Evolutionary conservation across 1,139 yeast genomes (phyloP), one percentile per base, ranked within the genome.

Genomic region (Candida tropicalis): DNA sequence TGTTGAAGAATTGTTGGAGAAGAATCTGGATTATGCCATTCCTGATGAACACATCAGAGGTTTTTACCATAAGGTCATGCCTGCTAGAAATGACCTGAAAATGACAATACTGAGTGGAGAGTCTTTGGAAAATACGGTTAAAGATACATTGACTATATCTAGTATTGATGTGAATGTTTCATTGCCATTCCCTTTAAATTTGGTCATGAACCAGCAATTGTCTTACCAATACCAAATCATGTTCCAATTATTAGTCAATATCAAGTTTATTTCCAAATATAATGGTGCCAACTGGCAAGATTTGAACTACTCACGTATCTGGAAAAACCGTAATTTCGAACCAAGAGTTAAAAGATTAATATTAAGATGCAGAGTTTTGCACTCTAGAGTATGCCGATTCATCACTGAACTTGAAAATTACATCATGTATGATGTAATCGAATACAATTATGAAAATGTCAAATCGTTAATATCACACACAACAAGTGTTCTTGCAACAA

Each of bases 161-260:
- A 67, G 71, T 28, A 56, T 90, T 11, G 86, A 83, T 51, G 68
- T 90, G 34, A 87, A 87, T 42, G 61, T 88, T 27, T 69, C 75
- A 22, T 69, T 91, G 16, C 97, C 97, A 5, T 95, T 89, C 58
- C 99, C 99, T 0, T 65, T 90, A 38, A 89, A 90, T 51, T 70
- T 91, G 31, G 72, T 93, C 1, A 66, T 90, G 3, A 81, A 87
- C 20, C 79, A 84, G 47, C 84, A 88, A 35, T 80, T 85, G 24
- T 72, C 89, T 26, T 76, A 83, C 39, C 90, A 95, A 48, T 90
- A 86, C 57, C 97, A 91, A 60, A 69, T 89, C 25, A 66, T 90
- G 44, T 89, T 87, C 55, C 80, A 97, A 51, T 83, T 87, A 51
- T 70, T 87, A 35, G 64, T 84, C 23, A 74, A 83, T 29, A 60